Conservation (phyloP, 75 land plant genomes). For the Picea sitchensis region DNA sequence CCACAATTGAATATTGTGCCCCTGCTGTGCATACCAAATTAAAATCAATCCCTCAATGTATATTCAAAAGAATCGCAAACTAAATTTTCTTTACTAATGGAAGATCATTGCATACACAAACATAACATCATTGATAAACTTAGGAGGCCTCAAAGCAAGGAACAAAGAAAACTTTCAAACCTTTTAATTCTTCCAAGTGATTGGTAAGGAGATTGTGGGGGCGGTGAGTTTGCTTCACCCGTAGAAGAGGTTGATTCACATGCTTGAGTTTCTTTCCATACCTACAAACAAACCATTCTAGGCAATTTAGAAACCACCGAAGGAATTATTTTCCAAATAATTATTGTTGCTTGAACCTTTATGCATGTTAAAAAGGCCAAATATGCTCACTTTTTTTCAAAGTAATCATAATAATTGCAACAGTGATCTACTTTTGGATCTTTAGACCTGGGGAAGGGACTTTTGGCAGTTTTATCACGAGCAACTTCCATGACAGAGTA, state of each 20-base stretch:
- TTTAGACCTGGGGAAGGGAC: conserved; percentile 47
- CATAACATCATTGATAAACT: too few species aligned
- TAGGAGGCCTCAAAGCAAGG: not conserved
- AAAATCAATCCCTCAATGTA: too few species aligned
- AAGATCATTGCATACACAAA: too few species aligned
- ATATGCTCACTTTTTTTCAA: conserved; percentile 53
- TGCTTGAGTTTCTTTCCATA: conserved; percentile 51
- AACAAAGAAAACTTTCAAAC: not conserved
- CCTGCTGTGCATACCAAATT: not conserved
- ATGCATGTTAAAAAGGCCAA: not conserved
- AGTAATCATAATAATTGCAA: conserved; percentile 52
- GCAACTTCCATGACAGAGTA: conserved; percentile 55
- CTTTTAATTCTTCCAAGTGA: not conserved
- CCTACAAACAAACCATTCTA: conserved; percentile 25
- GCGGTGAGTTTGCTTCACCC: conserved; percentile 81
- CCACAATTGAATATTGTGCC: not conserved
- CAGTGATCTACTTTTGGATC: conserved; percentile 10
- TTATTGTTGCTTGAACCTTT: too few species aligned
- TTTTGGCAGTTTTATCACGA: conserved; percentile 45
- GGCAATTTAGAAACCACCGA: too few species aligned
- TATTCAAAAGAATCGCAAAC: too few species aligned
- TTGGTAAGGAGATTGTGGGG: conserved; percentile 67
- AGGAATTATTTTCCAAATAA: too few species aligned
- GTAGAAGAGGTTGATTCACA: conserved; percentile 75
- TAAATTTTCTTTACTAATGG: too few species aligned